Percentiles rank a stretch among this genome's conserved stretches.
These are phyloP conservation scores for Eucalyptus melliodora DNA, from an alignment of 345 rosid genomes.

Conservation along the genomic window DNA sequence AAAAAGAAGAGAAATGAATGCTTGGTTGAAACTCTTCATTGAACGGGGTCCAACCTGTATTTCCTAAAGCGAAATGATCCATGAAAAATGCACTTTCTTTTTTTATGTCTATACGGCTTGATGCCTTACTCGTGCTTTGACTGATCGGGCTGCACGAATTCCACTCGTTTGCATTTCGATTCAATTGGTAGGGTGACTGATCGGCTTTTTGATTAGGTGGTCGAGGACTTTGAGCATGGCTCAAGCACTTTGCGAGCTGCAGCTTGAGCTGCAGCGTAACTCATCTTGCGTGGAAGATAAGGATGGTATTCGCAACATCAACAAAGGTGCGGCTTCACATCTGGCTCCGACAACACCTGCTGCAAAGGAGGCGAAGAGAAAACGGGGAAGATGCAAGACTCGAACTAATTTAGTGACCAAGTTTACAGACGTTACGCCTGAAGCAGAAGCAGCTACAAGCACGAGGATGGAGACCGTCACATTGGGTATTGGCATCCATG, in stretches of 20 bases:
- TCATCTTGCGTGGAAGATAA: not conserved
- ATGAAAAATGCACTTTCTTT: not conserved
- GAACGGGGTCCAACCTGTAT: not conserved
- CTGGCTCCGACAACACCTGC: slow-evolving; percentile 15
- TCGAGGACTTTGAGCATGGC: slow-evolving; percentile 48
- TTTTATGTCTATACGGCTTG: not conserved
- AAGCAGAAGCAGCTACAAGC: not conserved
- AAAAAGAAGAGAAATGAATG: not conserved
- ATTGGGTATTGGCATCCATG: not conserved
- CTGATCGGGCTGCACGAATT: not conserved
- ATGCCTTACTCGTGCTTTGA: not conserved
- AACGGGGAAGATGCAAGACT: not conserved
- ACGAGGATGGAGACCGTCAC: not conserved
- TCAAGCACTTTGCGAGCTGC: slow-evolving; percentile 32
- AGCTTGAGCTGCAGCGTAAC: slow-evolving; percentile 15
- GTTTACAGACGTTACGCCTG: not conserved
- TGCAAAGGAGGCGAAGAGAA: slow-evolving; percentile 9
- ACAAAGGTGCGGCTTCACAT: not conserved
- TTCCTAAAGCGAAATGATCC: not conserved
- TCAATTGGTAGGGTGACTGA: not conserved
- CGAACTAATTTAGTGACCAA: not conserved
- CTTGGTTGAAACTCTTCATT: not conserved
- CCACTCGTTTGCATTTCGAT: not conserved
- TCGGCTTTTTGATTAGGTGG: slow-evolving; percentile 10
- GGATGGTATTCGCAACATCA: not conserved